A percentile compares a stretch with the other conserved stretches of the same genome.
Conservation (phyloP, 306 rosid species). For the Spatholobus suberectus region DNA sequence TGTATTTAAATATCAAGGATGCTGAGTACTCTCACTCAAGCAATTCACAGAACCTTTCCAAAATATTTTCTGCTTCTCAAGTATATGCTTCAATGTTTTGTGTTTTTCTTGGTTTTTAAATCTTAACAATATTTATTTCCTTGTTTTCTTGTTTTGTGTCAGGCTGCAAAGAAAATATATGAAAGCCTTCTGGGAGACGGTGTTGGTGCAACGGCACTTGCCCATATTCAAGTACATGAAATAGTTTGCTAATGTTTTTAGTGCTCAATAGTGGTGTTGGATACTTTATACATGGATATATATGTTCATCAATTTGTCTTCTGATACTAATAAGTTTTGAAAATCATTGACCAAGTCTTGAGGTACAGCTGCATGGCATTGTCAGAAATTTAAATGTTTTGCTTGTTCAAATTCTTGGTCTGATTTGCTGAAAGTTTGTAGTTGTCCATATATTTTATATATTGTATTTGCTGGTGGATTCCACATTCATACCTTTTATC, state of each 20-base stretch:
- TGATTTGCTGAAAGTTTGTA: constrained; percentile 8
- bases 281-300: constrained; percentile 18
- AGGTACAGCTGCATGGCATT: constrained; percentile 13
- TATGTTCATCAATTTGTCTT: constrained; percentile 6
- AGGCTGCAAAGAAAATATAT: constrained; percentile 93
- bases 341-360: constrained; percentile 15
- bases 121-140: constrained; percentile 8
- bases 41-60: neutral
- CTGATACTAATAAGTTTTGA: neutral
- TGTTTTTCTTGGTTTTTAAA: constrained; percentile 15
- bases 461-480: constrained; percentile 6
- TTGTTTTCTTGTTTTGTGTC: constrained; percentile 45
- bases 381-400: constrained; percentile 9
- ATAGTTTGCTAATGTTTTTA: constrained; percentile 17
- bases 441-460: neutral
- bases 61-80: constrained; percentile 25
- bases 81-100: constrained; percentile 18
- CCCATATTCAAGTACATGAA: constrained; percentile 86
- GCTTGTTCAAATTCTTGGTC: constrained; percentile 15
- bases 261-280: constrained; percentile 32
- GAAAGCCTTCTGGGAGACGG: constrained; percentile 85
- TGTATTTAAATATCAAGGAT: neutral
- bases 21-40: neutral
- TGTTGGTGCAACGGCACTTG: constrained; percentile 70
- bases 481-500: neutral